Conservation (phyloP, 2,329 filamentous ascomycete genomes). For the Aspergillus fischeri region DNA sequence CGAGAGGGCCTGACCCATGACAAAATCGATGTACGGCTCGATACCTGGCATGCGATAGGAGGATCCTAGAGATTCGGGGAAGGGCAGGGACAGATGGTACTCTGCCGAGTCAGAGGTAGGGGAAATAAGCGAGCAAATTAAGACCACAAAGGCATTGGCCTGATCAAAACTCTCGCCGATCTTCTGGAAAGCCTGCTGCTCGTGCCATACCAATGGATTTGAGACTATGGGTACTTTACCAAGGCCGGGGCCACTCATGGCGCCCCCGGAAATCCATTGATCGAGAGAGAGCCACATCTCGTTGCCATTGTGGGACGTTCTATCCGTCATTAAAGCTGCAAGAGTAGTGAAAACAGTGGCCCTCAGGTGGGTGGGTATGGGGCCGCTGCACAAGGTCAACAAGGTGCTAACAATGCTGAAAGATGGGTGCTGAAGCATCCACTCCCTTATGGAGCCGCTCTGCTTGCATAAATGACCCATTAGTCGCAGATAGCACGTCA, state of each 20-base stretch:
- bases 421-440: constrained; percentile 63
- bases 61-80: constrained; percentile 78
- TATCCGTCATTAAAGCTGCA: constrained; percentile 69
- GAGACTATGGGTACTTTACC: constrained; percentile 40
- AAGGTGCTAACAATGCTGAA: constrained; percentile 70
- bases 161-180: constrained; percentile 80
- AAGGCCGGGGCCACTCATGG: constrained; percentile 41
- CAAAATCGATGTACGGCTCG: constrained; percentile 88
- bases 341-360: constrained; percentile 81
- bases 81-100: constrained; percentile 73
- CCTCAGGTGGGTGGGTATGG: constrained; percentile 70
- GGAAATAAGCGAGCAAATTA: constrained; percentile 68
- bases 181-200: constrained; percentile 66
- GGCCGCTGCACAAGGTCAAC: constrained; percentile 72
- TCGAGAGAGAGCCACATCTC: constrained; percentile 79
- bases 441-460: constrained; percentile 67
- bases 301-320: constrained; percentile 62
- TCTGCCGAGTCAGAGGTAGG: constrained; percentile 48
- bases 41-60: constrained; percentile 78
- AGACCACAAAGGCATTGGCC: constrained; percentile 73
- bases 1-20: constrained; percentile 72
- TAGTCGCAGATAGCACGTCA: constrained; percentile 87
- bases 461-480: constrained; percentile 76
- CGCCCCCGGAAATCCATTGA: constrained; percentile 65
- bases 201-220: constrained; percentile 39